Percentiles rank a stretch among this genome's conserved stretches.
These are phyloP conservation scores for Ehretia macrophylla DNA, from an alignment of 257 asterid genomes.

Conservation along the genomic window DNA sequence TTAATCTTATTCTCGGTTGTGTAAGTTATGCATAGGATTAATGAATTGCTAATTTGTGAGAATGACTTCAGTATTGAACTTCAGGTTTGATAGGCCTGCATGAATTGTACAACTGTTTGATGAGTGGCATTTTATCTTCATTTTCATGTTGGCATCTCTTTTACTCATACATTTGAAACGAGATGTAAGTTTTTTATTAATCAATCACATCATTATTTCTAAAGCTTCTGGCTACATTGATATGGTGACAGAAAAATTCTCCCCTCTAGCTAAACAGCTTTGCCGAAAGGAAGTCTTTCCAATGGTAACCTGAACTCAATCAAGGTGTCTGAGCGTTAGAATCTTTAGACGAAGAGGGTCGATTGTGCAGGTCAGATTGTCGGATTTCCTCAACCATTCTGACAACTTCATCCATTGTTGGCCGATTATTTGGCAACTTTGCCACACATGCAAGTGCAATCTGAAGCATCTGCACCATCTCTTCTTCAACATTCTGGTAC, in stretches of 20 bases:
- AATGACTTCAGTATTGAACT: no score
- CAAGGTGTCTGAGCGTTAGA: slow-evolving; percentile 31
- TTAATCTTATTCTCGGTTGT: neutral
- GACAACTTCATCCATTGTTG: slow-evolving; percentile 65
- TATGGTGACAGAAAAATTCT: no score
- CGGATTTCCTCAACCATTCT: slow-evolving; percentile 62
- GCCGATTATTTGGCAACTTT: slow-evolving; percentile 53
- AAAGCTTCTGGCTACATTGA: no score
- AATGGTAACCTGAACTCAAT: no score
- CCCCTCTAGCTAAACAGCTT: no score
- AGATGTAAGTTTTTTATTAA: no score
- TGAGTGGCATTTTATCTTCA: neutral
- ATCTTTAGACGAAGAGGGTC: slow-evolving; percentile 61
- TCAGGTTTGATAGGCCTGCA: neutral
- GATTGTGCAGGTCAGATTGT: slow-evolving; percentile 41
- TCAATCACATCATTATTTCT: no score
- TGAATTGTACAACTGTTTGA: neutral
- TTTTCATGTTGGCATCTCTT: no score
- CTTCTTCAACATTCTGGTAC: slow-evolving; percentile 60
- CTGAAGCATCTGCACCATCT: slow-evolving; percentile 93
- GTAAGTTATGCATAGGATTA: neutral
- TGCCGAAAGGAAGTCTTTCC: no score
- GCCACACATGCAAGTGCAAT: slow-evolving; percentile 76
- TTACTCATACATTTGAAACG: no score
- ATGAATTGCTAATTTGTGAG: neutral